Evolutionary conservation across 2,329 filamentous ascomycete genomes (phyloP), one percentile per base, ranked within the genome.

Genomic region (Sclerotinia minor): DNA sequence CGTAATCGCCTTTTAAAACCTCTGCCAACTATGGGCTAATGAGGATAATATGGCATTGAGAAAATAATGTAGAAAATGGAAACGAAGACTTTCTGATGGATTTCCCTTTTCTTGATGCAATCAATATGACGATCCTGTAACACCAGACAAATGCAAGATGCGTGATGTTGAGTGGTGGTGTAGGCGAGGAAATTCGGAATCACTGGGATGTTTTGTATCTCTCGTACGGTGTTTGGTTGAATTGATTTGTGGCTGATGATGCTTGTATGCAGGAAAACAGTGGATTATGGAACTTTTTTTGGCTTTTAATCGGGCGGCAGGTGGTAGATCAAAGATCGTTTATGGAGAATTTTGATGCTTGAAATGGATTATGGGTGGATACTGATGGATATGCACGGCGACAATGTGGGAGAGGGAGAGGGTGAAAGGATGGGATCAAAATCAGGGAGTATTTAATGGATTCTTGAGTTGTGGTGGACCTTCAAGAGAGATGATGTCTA

Each of bases 1-100:
- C 69, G 38, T 58, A 54, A 38, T 59, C 41, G 69, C 72, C 72
- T 67, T 38, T 64, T 11, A 24, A 58, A n/a, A 71, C 71, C 75
- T 75, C 73, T 76, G 75, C 75, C 75, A 72, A 77, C 74, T 69
- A 66, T 52, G 75, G 75, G 74, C 75, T 72, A 57, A 76, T 75
- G 73, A 74, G 72, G 73, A 69, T 71, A 57, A 54, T 74, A 74
- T 75, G 58, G 73, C 75, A 76, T 75, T 67, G 70, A 71, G 69
- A 65, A 71, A 54, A 69, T 26, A 15, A 44, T 24, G 45, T 52
- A 29, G 49, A 60, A 64, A 54, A 68, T 65, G 50, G 44, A n/a
- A 47, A 55, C 26, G n/a, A 26, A 1, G 58, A 54, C 29, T 38
- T 64, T 59, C 38, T 19, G 24, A 41, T 44, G 21, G 19, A 15